A percentile compares a stretch with the other conserved stretches of the same genome.
phyloP scores from a whole-genome alignment of 2,329 filamentous ascomycete species.

The Hyphodiscus sp. region DNA sequence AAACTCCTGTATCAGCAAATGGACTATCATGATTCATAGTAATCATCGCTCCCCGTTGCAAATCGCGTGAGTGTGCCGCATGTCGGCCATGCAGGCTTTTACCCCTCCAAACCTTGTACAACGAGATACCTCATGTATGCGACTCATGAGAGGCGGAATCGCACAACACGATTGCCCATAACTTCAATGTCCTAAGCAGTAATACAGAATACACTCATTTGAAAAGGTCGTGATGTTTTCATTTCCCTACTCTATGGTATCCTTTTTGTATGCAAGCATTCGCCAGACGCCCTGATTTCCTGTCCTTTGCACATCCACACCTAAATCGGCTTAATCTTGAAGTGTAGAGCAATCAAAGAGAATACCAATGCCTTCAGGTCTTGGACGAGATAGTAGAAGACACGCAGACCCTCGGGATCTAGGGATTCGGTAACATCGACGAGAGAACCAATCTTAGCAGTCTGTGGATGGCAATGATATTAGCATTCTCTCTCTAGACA shows the following conservation, averaged over 20 bases:
- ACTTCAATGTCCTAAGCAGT: background rate
- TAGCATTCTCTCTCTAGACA: background rate
- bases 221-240: background rate
- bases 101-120: background rate
- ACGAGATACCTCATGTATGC: background rate
- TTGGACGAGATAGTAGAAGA: slow-evolving; percentile 98
- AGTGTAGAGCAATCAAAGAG: slow-evolving; percentile 91
- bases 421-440: slow-evolving; percentile 95
- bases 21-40: too few relatives aligned
- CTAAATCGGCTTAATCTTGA: slow-evolving; percentile 84
- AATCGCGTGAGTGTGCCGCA: background rate
- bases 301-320: slow-evolving; percentile 1
- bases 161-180: background rate
- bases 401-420: slow-evolving; percentile 89
- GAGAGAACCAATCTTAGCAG: slow-evolving; percentile 94
- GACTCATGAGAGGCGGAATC: background rate
- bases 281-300: slow-evolving; percentile 25
- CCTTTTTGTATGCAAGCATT: slow-evolving; percentile 15
- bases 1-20: background rate
- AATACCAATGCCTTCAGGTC: slow-evolving; percentile 96
- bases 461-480: slow-evolving; percentile 45
- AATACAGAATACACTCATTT: background rate
- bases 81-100: background rate
- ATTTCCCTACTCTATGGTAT: slow-evolving; percentile 26
- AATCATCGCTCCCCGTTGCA: background rate